A percentile compares a stretch with the other conserved stretches of the same genome.
Conservation (phyloP, 345 rosid genomes). For the Erysimum cheiranthoides region DNA sequence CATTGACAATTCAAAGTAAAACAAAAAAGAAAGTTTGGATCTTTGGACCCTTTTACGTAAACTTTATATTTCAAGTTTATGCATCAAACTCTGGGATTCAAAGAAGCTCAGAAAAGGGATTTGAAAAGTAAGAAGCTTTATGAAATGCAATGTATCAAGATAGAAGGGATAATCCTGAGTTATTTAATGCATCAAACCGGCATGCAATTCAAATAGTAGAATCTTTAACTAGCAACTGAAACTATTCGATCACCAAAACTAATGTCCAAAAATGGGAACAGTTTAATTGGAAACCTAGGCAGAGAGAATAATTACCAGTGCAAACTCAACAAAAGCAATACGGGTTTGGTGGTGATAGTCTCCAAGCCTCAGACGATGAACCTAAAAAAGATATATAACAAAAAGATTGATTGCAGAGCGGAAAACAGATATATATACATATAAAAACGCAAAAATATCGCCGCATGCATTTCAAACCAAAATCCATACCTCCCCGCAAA, state of each 20-base stretch:
- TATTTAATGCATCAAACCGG: neutral
- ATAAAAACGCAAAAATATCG: neutral
- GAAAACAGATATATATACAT: neutral
- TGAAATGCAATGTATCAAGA: neutral
- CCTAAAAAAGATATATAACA: conserved; percentile 49
- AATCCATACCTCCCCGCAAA: conserved; percentile 85
- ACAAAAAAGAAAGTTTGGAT: neutral
- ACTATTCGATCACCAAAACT: conserved; percentile 6
- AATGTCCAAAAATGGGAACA: conserved; percentile 22
- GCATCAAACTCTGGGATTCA: conserved; percentile 7
- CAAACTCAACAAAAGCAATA: conserved; percentile 93
- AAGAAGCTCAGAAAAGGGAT: conserved; percentile 20
- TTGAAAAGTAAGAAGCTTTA: conserved; percentile 9
- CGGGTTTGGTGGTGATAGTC: conserved; percentile 93
- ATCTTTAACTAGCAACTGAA: conserved; percentile 25
- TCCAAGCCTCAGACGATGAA: conserved; percentile 94
- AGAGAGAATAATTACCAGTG: conserved; percentile 54
- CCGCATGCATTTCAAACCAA: conserved; percentile 12
- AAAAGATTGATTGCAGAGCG: neutral
- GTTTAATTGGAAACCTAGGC: neutral
- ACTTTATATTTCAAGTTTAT: conserved; percentile 7
- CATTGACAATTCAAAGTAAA: neutral
- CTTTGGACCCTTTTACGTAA: conserved; percentile 14
- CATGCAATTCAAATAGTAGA: conserved; percentile 19
- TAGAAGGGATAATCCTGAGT: neutral